A percentile compares a stretch with the other conserved stretches of the same genome.
phyloP scores from a whole-genome alignment of 176 grass and related monocot genomes.

The Paspalum notatum region DNA sequence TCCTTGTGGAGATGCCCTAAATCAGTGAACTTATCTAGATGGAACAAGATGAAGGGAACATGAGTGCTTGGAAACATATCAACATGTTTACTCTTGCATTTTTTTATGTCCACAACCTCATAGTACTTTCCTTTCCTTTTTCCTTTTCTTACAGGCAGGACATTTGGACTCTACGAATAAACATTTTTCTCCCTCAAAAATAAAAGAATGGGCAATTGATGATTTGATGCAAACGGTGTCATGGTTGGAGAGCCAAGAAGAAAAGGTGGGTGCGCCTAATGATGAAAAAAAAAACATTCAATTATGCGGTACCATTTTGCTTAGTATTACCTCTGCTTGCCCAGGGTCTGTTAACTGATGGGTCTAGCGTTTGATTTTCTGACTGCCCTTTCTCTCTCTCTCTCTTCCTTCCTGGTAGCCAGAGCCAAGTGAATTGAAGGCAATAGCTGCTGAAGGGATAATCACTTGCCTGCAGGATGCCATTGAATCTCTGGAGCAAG shows the following conservation, averaged over 20 bases:
- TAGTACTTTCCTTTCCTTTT: conserved; percentile 11
- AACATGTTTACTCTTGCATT: neutral
- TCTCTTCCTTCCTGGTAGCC: conserved; percentile 56
- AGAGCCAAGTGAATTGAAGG: conserved; percentile 73
- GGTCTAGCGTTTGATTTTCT: neutral
- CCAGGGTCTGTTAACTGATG: neutral
- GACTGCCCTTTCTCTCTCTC: neutral
- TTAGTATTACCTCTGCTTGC: neutral
- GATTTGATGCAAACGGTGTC: conserved; percentile 76
- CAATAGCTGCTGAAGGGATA: conserved; percentile 86
- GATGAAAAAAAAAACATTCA: neutral
- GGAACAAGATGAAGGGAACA: conserved; percentile 4
- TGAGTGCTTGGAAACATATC: neutral
- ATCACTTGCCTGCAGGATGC: conserved; percentile 88
- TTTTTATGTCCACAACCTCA: neutral
- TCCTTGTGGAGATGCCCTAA: neutral
- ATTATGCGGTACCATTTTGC: neutral
- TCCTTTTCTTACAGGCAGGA: conserved; percentile 45
- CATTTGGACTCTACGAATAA: conserved; percentile 32
- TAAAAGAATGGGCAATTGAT: conserved; percentile 82
- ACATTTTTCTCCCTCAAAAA: conserved; percentile 65
- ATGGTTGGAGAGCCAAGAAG: conserved; percentile 95
- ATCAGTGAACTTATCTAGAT: neutral
- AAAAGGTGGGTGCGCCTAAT: conserved; percentile 61
- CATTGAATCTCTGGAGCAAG: conserved; percentile 80